These are phyloP conservation scores for Collariella sp. DNA, from an alignment of 495 filamentous ascomycete species.

Conservation along the genomic window DNA sequence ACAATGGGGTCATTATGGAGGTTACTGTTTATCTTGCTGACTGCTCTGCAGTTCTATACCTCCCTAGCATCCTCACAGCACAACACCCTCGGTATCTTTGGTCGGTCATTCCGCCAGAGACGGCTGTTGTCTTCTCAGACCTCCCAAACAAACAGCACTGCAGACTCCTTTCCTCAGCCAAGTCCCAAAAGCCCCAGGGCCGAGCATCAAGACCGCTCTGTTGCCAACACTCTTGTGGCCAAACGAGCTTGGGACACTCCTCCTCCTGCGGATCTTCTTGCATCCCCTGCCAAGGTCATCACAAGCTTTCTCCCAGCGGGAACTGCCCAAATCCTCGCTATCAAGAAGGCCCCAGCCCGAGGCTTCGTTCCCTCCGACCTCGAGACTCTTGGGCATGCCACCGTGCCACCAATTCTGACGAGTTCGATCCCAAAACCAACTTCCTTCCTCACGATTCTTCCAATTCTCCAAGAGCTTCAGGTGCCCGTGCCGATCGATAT, in stretches of 20 bases:
- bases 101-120: not conserved
- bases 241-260: not conserved
- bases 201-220: not conserved
- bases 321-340: constrained; percentile 17
- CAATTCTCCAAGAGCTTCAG: not conserved
- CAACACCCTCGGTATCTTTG: not conserved
- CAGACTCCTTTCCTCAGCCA: not conserved
- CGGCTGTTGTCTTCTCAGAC: not conserved
- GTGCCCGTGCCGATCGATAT: not conserved
- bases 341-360: constrained; percentile 3
- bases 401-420: constrained; percentile 15
- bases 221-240: not conserved
- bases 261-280: not conserved
- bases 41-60: constrained; percentile 1
- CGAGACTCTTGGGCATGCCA: constrained; percentile 16
- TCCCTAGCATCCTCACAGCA: not conserved
- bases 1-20: constrained; percentile 3
- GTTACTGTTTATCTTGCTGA: constrained; percentile 1
- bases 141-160: not conserved
- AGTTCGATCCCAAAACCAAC: constrained; percentile 17
- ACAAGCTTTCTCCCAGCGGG: constrained; percentile 18
- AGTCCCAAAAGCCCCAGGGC: not conserved
- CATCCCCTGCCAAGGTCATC: constrained; percentile 17
- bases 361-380: constrained; percentile 15
- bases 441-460: constrained; percentile 8